phyloP scores from a whole-genome alignment of 2,329 filamentous ascomycete species.

The Fusarium virguliforme region DNA sequence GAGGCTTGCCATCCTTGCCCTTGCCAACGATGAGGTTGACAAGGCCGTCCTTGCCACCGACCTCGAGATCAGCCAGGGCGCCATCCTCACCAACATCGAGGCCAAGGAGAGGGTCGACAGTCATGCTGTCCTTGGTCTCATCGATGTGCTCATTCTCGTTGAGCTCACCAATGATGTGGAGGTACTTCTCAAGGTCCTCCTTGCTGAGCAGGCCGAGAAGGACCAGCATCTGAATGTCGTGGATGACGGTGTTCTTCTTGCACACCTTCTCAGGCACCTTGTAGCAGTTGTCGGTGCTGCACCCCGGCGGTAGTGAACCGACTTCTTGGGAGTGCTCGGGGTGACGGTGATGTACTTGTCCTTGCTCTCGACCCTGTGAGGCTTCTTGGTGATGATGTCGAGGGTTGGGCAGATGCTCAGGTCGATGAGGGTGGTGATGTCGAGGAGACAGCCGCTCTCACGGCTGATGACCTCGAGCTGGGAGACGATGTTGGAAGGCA shows the following conservation, averaged over 20 bases:
- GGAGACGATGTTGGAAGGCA: conserved; percentile 42
- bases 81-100: conserved; percentile 23
- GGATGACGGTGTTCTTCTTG: conserved; percentile 40
- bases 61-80: conserved; percentile 16
- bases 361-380: conserved; percentile 41
- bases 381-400: conserved; percentile 38
- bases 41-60: conserved; percentile 27
- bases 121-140: conserved; percentile 13
- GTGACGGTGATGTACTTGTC: conserved; percentile 44
- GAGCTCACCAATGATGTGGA: conserved; percentile 34
- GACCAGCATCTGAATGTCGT: conserved; percentile 44
- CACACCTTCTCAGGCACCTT: conserved; percentile 43
- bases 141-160: conserved; percentile 12
- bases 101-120: conserved; percentile 24
- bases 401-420: conserved; percentile 44
- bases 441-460: conserved; percentile 44
- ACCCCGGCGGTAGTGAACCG: conserved; percentile 23
- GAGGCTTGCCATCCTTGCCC: conserved; percentile 21
- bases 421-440: conserved; percentile 44
- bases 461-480: conserved; percentile 44
- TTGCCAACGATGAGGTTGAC: conserved; percentile 27
- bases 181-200: conserved; percentile 46
- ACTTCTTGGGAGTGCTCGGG: conserved; percentile 28
- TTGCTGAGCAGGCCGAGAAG: conserved; percentile 43
- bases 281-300: conserved; percentile 26